These are phyloP conservation scores for Fusarium subglutinans DNA, from an alignment of 2,329 filamentous ascomycete genomes.

Conservation along the genomic window DNA sequence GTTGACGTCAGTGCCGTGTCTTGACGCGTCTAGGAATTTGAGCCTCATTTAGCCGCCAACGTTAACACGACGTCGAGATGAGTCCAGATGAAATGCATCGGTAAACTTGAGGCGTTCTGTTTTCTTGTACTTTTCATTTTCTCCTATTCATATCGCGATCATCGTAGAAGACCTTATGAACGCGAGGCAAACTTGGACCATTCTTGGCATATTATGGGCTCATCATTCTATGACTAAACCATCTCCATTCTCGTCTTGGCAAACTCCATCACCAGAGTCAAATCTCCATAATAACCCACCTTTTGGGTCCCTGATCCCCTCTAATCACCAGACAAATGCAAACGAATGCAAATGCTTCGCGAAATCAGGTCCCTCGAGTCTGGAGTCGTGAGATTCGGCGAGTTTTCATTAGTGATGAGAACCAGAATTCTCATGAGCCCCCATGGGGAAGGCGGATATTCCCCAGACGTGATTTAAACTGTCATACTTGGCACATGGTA, in stretches of 20 bases:
- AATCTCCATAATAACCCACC: conserved; percentile 26
- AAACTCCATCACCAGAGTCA: conserved; percentile 10
- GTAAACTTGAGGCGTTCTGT: no score
- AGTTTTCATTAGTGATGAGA: conserved; percentile 23
- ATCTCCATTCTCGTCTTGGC: conserved; percentile 19
- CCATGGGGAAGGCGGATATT: conserved; percentile 24
- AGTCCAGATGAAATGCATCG: no score
- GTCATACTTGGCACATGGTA: background rate
- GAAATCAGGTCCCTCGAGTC: background rate
- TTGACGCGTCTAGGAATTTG: background rate
- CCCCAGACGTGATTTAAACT: conserved; percentile 5
- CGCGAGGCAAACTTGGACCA: background rate
- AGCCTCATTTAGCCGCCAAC: conserved; percentile 28
- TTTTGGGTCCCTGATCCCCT: conserved; percentile 15
- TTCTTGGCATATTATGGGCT: conserved; percentile 15
- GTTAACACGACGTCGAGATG: conserved; percentile 5
- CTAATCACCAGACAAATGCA: conserved; percentile 18
- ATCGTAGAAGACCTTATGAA: background rate
- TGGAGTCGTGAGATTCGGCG: background rate
- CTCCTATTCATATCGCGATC: fast-evolving
- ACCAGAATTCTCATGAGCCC: conserved; percentile 4
- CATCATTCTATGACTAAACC: conserved; percentile 30
- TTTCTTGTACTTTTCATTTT: background rate
- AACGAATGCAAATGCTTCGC: background rate
- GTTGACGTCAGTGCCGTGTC: conserved; percentile 21